A percentile compares a stretch with the other conserved stretches of the same genome.
Evolutionary conservation across 1,284 basidiomycete species (phyloP).

Genomic region (Marasmius fiardii): DNA sequence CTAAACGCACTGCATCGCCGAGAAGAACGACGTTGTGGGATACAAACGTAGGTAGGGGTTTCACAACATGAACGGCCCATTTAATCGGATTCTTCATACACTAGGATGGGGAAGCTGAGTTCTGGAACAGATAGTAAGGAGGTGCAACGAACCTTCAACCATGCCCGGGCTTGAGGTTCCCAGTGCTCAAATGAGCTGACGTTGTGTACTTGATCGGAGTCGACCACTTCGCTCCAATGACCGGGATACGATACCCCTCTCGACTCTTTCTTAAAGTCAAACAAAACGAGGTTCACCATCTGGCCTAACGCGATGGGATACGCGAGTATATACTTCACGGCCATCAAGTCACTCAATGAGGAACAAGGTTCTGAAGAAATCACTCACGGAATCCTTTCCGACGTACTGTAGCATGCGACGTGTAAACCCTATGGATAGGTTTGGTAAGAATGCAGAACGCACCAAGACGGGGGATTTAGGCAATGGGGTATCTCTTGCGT

Average conservation of each 20-base stretch:
- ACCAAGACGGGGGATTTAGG: conserved; percentile 12
- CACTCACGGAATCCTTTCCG: conserved; percentile 24
- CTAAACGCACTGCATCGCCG: conserved; percentile 41
- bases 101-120: conserved; percentile 19
- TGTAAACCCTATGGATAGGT: not conserved
- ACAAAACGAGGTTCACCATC: conserved; percentile 29
- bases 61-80: conserved; percentile 49
- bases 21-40: conserved; percentile 41
- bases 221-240: conserved; percentile 26
- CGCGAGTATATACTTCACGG: conserved; percentile 13
- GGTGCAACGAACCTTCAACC: conserved; percentile 21
- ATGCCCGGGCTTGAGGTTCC: conserved; percentile 23
- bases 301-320: conserved; percentile 28
- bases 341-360: not conserved
- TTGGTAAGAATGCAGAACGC: not conserved
- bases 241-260: conserved; percentile 24
- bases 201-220: conserved; percentile 22
- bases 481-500: conserved; percentile 3
- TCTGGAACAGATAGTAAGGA: not conserved
- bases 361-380: not conserved
- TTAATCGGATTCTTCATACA: conserved; percentile 33
- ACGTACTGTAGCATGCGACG: conserved; percentile 18
- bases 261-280: conserved; percentile 25
- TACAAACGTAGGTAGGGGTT: conserved; percentile 35
- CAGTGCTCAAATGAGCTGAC: conserved; percentile 21